Percentiles rank a stretch among this genome's conserved stretches.
Evolutionary conservation across 2,329 filamentous ascomycete species (phyloP).

Genomic region (Penicillium sclerotigenum): DNA sequence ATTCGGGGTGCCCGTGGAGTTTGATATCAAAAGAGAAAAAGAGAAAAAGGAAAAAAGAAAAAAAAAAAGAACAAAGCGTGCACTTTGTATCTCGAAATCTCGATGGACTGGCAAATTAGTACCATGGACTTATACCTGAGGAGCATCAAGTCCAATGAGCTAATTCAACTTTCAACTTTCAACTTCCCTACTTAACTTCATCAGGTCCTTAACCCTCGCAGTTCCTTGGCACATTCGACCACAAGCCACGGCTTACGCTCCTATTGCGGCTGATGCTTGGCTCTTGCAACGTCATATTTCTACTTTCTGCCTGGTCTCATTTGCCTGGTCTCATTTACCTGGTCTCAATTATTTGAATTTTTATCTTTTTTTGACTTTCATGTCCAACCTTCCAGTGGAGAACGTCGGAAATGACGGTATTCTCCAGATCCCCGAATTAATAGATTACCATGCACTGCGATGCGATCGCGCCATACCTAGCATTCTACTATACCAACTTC

Average conservation of each 20-base stretch:
- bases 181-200: background rate
- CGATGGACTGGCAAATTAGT: background rate
- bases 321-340: background rate
- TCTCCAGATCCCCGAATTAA: background rate
- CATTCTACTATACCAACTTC: background rate
- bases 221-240: background rate
- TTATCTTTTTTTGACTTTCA: background rate
- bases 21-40: background rate
- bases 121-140: background rate
- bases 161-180: too few species aligned
- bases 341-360: background rate
- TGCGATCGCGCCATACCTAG: background rate
- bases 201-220: background rate
- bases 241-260: background rate
- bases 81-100: background rate
- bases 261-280: conserved; percentile 8
- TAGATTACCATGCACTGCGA: background rate
- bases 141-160: background rate
- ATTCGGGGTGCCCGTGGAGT: background rate
- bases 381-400: background rate
- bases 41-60: background rate
- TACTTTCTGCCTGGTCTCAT: conserved; percentile 2
- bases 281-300: conserved; percentile 18
- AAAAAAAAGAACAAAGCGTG: background rate
- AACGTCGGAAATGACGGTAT: conserved; percentile 8